phyloP scores from a whole-genome alignment of 371 early-diverging fungal genomes.

The Mucor plumbeus region DNA sequence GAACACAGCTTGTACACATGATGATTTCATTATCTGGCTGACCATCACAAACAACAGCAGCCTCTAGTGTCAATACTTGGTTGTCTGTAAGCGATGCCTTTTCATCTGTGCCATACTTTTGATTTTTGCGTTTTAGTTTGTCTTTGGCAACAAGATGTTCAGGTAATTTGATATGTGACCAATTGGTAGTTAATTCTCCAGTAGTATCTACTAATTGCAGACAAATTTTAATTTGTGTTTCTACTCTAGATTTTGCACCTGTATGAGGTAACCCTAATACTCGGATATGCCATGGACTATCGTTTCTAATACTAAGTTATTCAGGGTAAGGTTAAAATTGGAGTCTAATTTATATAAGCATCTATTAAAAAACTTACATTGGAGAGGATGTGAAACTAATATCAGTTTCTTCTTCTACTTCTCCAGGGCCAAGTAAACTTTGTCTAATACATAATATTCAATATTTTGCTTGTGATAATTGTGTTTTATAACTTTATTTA shows the following conservation, averaged over 20 bases:
- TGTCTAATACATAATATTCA: conserved; percentile 24
- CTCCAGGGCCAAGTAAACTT: conserved; percentile 43
- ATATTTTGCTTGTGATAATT: neutral
- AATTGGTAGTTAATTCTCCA: conserved; percentile 68
- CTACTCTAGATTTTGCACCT: conserved; percentile 82
- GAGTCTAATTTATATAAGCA: neutral
- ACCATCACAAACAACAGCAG: conserved; percentile 75
- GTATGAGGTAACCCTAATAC: conserved; percentile 73
- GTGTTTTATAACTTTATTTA: conserved; percentile 17
- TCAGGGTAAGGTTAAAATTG: neutral
- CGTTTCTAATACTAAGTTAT: conserved; percentile 24
- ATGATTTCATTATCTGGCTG: conserved; percentile 71
- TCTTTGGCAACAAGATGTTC: conserved; percentile 74
- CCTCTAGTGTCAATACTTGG: conserved; percentile 60
- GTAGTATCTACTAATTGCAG: conserved; percentile 65
- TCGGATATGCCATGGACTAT: conserved; percentile 53
- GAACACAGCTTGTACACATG: conserved; percentile 78
- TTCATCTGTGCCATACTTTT: conserved; percentile 42
- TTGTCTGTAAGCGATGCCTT: conserved; percentile 37
- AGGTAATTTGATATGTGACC: conserved; percentile 76
- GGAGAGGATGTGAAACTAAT: conserved; percentile 36
- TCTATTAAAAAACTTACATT: conserved; percentile 32
- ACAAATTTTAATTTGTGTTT: conserved; percentile 84
- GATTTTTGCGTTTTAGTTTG: conserved; percentile 54
- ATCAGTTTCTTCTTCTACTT: conserved; percentile 15